Evolutionary conservation across 805 yeast genomes (phyloP), one percentile per base, ranked within the genome.

Genomic region (Kodamaea restingae): DNA sequence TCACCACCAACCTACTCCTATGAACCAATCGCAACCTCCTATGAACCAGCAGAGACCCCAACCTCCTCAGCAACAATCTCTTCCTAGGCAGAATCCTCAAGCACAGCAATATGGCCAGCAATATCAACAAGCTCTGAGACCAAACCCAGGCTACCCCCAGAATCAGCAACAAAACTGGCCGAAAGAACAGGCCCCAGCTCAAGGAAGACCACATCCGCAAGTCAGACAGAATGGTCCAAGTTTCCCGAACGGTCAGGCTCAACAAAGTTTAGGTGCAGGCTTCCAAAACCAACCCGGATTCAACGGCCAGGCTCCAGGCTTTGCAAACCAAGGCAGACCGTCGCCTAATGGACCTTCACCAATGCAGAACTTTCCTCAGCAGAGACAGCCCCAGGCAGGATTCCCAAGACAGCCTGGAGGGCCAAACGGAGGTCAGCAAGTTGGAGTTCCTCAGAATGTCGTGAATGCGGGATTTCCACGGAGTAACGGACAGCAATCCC

Each of bases 391-490:
- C 4, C 31, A 11, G 32, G 32, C 32, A 14, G 32, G 32, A 4
- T 17, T 30, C 21, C 32, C 32, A 4, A 15, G 32, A 17, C 32
- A 7, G 31, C 8, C 15, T 4, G 31, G 31, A 12, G 22, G 18
- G 7, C 28, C 18, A 24, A 6, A 20, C 4, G 36, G 36, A 8
- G 22, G 21, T 20, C 38, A 26, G 21, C 36, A 34, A 20, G 18
- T 15, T 5, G 38, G 38, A 7, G 35, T 21, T 30, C 40, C 40
- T 12, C n/a, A n/a, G n/a, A n/a, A n/a, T n/a, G n/a, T n/a, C n/a
- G n/a, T n/a, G n/a, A n/a, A n/a, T n/a, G 26, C 21, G 20, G 41
- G 41, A n/a, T 38, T 38, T 15, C 41, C 41, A 8, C 32, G 41
- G 11, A 32, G 33, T 36, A 38, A 38, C 25, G 41, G 41, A 18